Base-by-base conservation (phyloP, 495 filamentous ascomycete species). In the Cercophora newfieldiana region DNA sequence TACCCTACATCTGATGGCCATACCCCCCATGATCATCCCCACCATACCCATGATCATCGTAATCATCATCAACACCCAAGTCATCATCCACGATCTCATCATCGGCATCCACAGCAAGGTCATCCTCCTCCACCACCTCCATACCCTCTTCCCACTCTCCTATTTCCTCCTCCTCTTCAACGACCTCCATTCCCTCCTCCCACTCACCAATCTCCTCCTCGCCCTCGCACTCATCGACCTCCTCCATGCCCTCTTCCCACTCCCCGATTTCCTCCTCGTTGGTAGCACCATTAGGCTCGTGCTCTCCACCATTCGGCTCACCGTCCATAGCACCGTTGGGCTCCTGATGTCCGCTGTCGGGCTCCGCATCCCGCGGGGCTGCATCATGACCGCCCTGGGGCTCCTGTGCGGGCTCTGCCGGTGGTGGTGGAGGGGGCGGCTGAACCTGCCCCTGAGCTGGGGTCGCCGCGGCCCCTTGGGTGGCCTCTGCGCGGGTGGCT, bases 241-340 rank as follows among this genome's bases (percentile, higher is more conserved):
- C 55, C n/a, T 58, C 55, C 55, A 58, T 58, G 29, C 55, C 55
- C 25, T 58, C 55, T 33, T 58, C 55, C 55, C 55, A 58, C 1
- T 58, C 55, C 14, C 14, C 14, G 16, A 58, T 37, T 5, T 58
- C 55, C 55, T 33, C 55, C 55, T 21, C 55, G 18, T 58, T 12
- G 3, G 12, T 8, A 10, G 25, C 51, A 10, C 25, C 51, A 16
- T 6, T n/a, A n/a, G n/a, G n/a, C n/a, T n/a, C n/a, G n/a, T n/a
- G n/a, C n/a, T n/a, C n/a, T n/a, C n/a, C n/a, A n/a, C n/a, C n/a
- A n/a, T n/a, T n/a, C n/a, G n/a, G n/a, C n/a, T n/a, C n/a, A n/a
- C n/a, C n/a, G n/a, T n/a, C n/a, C n/a, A n/a, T n/a, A n/a, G n/a
- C n/a, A n/a, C n/a, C n/a, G n/a, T n/a, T n/a, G n/a, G n/a, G n/a